phyloP scores from a whole-genome alignment of 208 protist genomes.

The Vickermania ingenoplastis region DNA sequence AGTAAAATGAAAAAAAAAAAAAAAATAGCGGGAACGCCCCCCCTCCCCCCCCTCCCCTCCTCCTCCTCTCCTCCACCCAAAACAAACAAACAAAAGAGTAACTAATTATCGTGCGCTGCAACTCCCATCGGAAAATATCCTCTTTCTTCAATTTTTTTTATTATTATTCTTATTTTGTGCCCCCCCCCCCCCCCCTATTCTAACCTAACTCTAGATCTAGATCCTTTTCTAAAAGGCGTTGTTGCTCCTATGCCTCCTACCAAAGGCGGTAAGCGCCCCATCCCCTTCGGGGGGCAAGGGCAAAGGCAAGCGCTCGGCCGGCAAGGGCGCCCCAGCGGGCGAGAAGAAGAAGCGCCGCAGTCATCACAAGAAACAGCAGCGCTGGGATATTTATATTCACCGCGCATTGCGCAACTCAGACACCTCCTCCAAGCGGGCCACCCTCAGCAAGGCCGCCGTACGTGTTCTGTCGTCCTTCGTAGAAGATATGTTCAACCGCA shows the following conservation, averaged over 20 bases:
- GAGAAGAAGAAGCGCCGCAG: constrained; percentile 35
- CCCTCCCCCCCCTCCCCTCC: too few species aligned
- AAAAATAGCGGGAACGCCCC: too few species aligned
- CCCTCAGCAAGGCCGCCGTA: constrained; percentile 96
- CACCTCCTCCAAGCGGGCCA: constrained; percentile 96
- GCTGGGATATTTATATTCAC: constrained; percentile 92
- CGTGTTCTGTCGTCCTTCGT: constrained; percentile 98
- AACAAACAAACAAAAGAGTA: too few species aligned
- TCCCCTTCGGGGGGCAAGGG: constrained; percentile 93
- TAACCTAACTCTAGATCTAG: neutral
- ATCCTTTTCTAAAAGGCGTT: too few species aligned
- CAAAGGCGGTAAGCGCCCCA: constrained; percentile 79
- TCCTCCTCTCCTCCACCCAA: too few species aligned
- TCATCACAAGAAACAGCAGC: constrained; percentile 75
- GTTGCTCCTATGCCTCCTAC: constrained; percentile 83
- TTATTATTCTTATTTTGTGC: constrained; percentile 5
- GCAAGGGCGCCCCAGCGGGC: constrained; percentile 83
- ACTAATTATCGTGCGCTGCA: too few species aligned
- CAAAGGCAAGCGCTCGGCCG: constrained; percentile 96
- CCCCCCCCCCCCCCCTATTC: neutral
- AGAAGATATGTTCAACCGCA: constrained; percentile 98
- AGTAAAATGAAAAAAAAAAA: too few species aligned
- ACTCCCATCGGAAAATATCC: too few species aligned
- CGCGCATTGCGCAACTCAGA: constrained; percentile 93
- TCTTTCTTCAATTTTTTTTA: neutral